Conservation (phyloP, 768 basidiomycete species). For the Flagelloscypha sp. region DNA sequence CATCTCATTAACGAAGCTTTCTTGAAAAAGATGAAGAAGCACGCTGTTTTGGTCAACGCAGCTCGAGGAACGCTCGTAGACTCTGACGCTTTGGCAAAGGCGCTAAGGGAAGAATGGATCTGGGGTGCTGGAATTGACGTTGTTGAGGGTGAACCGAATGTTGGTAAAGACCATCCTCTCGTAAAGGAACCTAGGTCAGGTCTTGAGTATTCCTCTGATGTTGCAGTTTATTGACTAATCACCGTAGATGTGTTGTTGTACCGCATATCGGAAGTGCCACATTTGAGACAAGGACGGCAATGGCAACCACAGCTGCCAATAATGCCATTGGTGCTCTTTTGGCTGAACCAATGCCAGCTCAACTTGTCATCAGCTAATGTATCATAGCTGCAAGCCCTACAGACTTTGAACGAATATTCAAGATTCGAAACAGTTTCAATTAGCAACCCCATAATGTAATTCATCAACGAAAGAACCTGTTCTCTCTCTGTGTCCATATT, state of each 20-base stretch:
- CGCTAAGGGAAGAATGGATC: constrained; percentile 69
- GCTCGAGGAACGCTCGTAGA: constrained; percentile 85
- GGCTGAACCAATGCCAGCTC: constrained; percentile 47
- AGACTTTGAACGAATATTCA: too few relatives aligned
- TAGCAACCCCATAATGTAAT: too few relatives aligned
- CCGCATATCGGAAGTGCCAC: constrained; percentile 94
- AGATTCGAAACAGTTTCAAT: too few relatives aligned
- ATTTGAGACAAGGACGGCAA: constrained; percentile 69
- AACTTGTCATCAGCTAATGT: too few relatives aligned
- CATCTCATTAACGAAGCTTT: constrained; percentile 69
- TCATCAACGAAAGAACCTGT: too few relatives aligned
- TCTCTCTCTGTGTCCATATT: too few relatives aligned
- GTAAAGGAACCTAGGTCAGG: constrained; percentile 66
- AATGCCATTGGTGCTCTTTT: constrained; percentile 57
- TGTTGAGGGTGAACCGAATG: constrained; percentile 82
- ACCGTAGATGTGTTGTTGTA: constrained; percentile 61
- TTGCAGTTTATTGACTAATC: neutral
- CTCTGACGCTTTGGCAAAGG: constrained; percentile 78
- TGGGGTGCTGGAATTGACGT: constrained; percentile 94
- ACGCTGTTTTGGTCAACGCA: constrained; percentile 77
- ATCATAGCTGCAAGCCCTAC: too few relatives aligned
- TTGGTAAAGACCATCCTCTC: constrained; percentile 67
- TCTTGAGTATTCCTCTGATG: neutral
- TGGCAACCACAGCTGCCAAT: constrained; percentile 69
- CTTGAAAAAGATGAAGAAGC: constrained; percentile 77